Percentiles rank a stretch among this genome's conserved stretches.
These are phyloP conservation scores for Pinus tabuliformis DNA, from an alignment of 75 land plant genomes.

Conservation along the genomic window DNA sequence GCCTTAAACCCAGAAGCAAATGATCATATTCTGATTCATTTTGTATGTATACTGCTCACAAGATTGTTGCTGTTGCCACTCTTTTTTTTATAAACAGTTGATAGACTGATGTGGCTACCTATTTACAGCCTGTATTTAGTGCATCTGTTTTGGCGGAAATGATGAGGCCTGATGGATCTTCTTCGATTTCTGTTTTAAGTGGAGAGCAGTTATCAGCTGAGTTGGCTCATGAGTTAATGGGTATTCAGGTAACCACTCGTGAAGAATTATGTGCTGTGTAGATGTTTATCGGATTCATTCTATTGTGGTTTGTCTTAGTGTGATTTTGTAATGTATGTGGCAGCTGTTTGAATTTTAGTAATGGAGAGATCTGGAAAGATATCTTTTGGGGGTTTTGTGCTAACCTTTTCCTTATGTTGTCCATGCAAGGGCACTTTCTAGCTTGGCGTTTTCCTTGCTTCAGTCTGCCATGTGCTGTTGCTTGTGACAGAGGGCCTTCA, in stretches of 20 bases:
- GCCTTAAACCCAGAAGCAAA: no score
- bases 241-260: constrained; percentile 73
- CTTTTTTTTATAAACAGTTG: neutral
- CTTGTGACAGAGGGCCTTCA: constrained; percentile 89
- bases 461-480: constrained; percentile 83
- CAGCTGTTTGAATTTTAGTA: no score
- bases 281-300: neutral
- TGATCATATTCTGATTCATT: no score
- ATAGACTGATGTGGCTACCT: neutral
- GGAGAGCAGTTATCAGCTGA: constrained; percentile 89
- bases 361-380: neutral
- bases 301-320: neutral
- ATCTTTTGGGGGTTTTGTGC: neutral
- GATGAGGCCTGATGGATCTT: constrained; percentile 95
- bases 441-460: constrained; percentile 93
- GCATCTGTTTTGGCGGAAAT: constrained; percentile 83
- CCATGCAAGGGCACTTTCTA: constrained; percentile 79
- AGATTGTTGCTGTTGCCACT: no score
- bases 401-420: constrained; percentile 7
- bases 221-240: constrained; percentile 94
- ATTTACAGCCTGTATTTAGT: constrained; percentile 90
- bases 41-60: no score
- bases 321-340: neutral
- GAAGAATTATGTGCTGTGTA: constrained; percentile 1
- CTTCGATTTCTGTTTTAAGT: constrained; percentile 60